Evolutionary conservation across 2,329 filamentous ascomycete species (phyloP).

Genomic region (Talaromyces sp.): DNA sequence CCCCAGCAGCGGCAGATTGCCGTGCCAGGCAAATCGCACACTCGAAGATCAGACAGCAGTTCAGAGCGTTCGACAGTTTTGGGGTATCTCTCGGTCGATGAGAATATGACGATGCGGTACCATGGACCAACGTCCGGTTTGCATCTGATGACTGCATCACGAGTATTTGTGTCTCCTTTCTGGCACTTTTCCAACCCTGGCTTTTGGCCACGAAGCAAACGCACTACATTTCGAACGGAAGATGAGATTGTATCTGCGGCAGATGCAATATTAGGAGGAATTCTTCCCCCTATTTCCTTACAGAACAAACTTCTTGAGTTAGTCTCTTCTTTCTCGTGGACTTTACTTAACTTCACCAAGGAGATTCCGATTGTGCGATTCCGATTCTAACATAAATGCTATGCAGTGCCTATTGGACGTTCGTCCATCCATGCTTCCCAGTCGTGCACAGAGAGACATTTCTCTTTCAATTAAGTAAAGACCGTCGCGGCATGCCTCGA

Average conservation of each 20-base stretch:
- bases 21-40: background rate
- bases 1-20: background rate
- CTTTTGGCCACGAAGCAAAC: conserved; percentile 18
- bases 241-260: conserved; percentile 18
- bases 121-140: conserved; percentile 17
- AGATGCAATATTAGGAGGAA: conserved; percentile 16
- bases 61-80: conserved; percentile 17
- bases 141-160: conserved; percentile 15
- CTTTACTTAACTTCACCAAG: too few relatives aligned
- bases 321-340: background rate
- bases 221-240: conserved; percentile 17
- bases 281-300: conserved; percentile 16
- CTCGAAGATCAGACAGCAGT: background rate
- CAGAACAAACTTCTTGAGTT: conserved; percentile 18
- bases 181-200: conserved; percentile 18
- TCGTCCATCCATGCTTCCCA: conserved; percentile 17
- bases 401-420: conserved; percentile 16
- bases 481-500: conserved; percentile 15
- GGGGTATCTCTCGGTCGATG: conserved; percentile 17
- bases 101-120: conserved; percentile 20
- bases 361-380: too few relatives aligned
- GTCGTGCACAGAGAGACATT: conserved; percentile 18
- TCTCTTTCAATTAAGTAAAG: conserved; percentile 18
- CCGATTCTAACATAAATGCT: background rate
- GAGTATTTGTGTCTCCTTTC: conserved; percentile 18